A percentile compares a stretch with the other conserved stretches of the same genome.
Evolutionary conservation across 495 filamentous ascomycete genomes (phyloP).

Genomic region (Neurospora tetrasperma): DNA sequence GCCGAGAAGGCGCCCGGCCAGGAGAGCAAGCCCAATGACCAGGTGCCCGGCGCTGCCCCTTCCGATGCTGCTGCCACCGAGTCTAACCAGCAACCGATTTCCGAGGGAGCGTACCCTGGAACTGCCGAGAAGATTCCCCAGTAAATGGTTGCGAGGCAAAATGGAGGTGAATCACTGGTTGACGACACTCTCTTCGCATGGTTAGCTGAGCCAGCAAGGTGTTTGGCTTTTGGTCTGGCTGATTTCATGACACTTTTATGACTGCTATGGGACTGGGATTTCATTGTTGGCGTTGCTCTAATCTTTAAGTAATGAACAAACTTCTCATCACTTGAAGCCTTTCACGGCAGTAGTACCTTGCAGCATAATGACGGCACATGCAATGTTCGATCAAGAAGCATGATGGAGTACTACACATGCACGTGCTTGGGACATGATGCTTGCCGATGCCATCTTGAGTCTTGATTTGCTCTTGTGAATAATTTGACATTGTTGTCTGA

Average conservation of each 20-base stretch:
- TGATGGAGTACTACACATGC: neutral
- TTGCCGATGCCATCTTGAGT: neutral
- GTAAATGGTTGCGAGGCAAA: neutral
- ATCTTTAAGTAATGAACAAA: neutral
- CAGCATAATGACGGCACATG: neutral
- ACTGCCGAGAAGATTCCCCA: neutral
- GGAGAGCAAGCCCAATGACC: slow-evolving; percentile 4
- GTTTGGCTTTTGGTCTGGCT: neutral
- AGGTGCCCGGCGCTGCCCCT: slow-evolving; percentile 9
- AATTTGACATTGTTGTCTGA: neutral
- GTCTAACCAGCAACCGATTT: slow-evolving; percentile 3
- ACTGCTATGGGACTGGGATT: neutral
- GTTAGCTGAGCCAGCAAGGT: neutral
- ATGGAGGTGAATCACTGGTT: neutral
- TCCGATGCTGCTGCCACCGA: slow-evolving; percentile 6
- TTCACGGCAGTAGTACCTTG: neutral
- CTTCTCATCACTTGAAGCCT: neutral
- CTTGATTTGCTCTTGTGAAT: no score
- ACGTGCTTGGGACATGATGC: neutral
- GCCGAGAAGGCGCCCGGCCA: slow-evolving; percentile 23
- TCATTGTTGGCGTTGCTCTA: neutral
- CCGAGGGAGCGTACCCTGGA: neutral
- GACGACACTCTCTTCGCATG: neutral
- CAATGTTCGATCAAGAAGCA: neutral
- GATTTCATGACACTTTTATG: neutral